These are phyloP conservation scores for Pichiaceae sp. DNA, from an alignment of 1,139 yeast species.

Conservation along the genomic window DNA sequence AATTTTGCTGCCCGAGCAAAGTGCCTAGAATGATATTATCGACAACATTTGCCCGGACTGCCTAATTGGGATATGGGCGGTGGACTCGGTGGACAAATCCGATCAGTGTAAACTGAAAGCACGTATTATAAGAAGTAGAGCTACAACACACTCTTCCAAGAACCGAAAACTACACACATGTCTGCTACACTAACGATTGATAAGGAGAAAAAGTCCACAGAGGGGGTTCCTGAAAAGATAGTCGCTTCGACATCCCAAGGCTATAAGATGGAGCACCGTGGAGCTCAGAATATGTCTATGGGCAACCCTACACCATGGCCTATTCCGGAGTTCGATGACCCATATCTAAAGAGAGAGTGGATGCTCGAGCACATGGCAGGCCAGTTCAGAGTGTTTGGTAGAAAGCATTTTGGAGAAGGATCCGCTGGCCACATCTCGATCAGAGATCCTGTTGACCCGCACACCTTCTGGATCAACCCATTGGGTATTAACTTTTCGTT, in stretches of 20 bases:
- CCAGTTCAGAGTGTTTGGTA: slow-evolving; percentile 66
- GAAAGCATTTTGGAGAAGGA: slow-evolving; percentile 63
- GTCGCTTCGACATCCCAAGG: slow-evolving; percentile 23
- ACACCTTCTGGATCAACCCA: slow-evolving; percentile 73
- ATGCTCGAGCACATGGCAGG: slow-evolving; percentile 67
- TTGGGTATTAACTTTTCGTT: slow-evolving; percentile 61
- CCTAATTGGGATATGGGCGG: too few relatives aligned
- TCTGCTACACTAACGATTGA: too few relatives aligned
- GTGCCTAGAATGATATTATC: too few relatives aligned
- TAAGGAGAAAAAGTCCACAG: neutral
- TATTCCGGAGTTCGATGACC: slow-evolving; percentile 41
- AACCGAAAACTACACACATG: too few relatives aligned
- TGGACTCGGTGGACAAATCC: too few relatives aligned
- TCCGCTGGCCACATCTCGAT: slow-evolving; percentile 72
- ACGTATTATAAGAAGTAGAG: too few relatives aligned
- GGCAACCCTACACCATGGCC: slow-evolving; percentile 23
- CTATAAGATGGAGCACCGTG: slow-evolving; percentile 26
- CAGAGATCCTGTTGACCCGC: slow-evolving; percentile 63
- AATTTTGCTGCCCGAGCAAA: too few relatives aligned
- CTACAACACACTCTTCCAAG: too few relatives aligned
- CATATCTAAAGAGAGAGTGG: slow-evolving; percentile 46
- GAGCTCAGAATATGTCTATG: slow-evolving; percentile 36
- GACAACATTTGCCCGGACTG: too few relatives aligned
- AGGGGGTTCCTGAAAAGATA: slow-evolving; percentile 8
- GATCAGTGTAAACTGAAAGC: too few relatives aligned